Base-by-base conservation (phyloP, 1,139 yeast species). In the Pichia terricola region DNA sequence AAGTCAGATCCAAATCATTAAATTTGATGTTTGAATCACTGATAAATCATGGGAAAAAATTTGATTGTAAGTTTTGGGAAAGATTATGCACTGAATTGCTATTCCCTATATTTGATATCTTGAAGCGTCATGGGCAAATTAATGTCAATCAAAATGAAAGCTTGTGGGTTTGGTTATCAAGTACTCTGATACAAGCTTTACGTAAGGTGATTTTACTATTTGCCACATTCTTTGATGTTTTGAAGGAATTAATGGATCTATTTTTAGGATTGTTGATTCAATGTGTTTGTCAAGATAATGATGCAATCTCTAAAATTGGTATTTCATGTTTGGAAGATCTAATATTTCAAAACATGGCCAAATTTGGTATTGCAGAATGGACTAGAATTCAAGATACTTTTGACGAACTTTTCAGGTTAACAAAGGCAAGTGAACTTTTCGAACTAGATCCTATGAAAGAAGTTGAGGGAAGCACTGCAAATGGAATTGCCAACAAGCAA, bases 271-370 rank as follows among this genome's bases (percentile, higher is more conserved):
- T 94, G 46, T 65, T 94, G 45, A 80, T 80, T 3, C 81, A 91
- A 7, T 94, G 98, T 64, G 86, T 91, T 43, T 87, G 96, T 57
- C 98, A 91, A 63, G 96, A 89, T 56, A 91, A 91, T 61, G 98
- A 91, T 57, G 88, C 97, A 0, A 89, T 94, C 55, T 94, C 97
- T 0, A 74, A 95, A 56, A 88, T 89, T 53, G 98, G 98, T 26
- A 77, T 94, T 56, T 79, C 91, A 9, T 89, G 98, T 61, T 71
- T 91, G 48, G 81, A 83, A 51, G 85, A 81, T 49, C 69, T 91
- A 50, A 72, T 91, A 48, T 66, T 81, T 31, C 84, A 84, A 51
- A 94, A 91, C 61, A 77, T 81, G 50, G 58, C 64, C n/a, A 78
- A 75, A 56, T 84, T 91, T 56, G 61, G 65, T 28, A 68, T 65